phyloP scores from a whole-genome alignment of 805 yeast genomes.

The Cyberlindnera meyerae region DNA sequence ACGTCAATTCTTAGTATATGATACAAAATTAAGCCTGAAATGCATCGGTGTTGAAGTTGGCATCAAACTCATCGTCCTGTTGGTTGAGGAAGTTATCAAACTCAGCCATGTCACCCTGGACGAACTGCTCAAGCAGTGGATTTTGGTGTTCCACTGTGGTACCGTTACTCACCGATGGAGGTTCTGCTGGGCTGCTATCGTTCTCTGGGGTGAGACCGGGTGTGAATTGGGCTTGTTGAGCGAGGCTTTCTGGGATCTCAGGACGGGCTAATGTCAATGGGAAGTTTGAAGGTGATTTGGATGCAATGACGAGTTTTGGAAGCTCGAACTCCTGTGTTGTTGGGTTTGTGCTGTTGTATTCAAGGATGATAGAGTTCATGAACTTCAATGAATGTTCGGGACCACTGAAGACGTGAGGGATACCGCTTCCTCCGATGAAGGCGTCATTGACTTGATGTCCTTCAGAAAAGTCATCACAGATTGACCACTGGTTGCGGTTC shows the following conservation, averaged over 20 bases:
- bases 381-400: constrained; percentile 44
- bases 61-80: constrained; percentile 10
- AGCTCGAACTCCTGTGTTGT: constrained; percentile 22
- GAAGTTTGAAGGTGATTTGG: constrained; percentile 19
- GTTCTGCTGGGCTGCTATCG: constrained; percentile 1
- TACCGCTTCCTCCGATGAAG: constrained; percentile 51
- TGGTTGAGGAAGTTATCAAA: constrained; percentile 16
- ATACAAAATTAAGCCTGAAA: no score
- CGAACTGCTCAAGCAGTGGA: constrained; percentile 13
- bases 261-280: constrained; percentile 5
- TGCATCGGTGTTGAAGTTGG: background rate
- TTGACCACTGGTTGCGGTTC: constrained; percentile 65
- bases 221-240: constrained; percentile 3
- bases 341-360: constrained; percentile 34
- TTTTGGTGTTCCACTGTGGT: constrained; percentile 5
- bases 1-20: no score
- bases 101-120: constrained; percentile 12
- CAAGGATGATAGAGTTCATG: constrained; percentile 49
- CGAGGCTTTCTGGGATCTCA: no score
- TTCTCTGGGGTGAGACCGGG: constrained; percentile 3
- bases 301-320: constrained; percentile 19
- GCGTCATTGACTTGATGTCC: constrained; percentile 78
- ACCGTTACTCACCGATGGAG: no score
- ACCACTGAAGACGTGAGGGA: constrained; percentile 70
- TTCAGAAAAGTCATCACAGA: constrained; percentile 80